Evolutionary conservation across 495 filamentous ascomycete species (phyloP).

Genomic region (Xylaria flabelliformis): DNA sequence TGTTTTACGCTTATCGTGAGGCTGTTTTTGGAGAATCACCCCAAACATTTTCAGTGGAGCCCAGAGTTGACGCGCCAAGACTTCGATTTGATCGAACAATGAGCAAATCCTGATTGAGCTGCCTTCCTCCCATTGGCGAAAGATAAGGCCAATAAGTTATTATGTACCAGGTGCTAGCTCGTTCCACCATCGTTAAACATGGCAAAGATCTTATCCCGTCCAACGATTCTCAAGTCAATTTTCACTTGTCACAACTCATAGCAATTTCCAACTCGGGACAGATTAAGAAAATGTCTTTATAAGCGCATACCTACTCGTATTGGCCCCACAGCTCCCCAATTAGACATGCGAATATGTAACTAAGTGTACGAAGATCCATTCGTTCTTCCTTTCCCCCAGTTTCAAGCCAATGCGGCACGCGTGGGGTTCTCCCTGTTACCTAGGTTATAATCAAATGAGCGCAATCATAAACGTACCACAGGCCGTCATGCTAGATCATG

Average conservation of each 20-base stretch:
- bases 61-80: conserved; percentile 12
- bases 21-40: background rate
- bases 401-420: background rate
- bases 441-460: background rate
- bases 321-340: background rate
- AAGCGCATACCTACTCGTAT: background rate
- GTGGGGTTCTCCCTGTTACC: background rate
- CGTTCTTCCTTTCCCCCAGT: background rate
- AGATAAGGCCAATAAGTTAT: conserved; percentile 22
- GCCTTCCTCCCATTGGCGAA: conserved; percentile 21
- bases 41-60: conserved; percentile 14
- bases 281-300: background rate
- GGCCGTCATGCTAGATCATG: background rate
- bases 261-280: background rate
- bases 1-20: background rate
- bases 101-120: conserved; percentile 24
- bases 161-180: conserved; percentile 9
- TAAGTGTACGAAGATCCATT: background rate
- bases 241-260: conserved; percentile 6
- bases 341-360: background rate
- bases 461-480: background rate
- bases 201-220: background rate
- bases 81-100: conserved; percentile 24
- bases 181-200: conserved; percentile 14
- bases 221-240: background rate